These are phyloP conservation scores for Podospora didyma DNA, from an alignment of 495 filamentous ascomycete species.

Conservation along the genomic window DNA sequence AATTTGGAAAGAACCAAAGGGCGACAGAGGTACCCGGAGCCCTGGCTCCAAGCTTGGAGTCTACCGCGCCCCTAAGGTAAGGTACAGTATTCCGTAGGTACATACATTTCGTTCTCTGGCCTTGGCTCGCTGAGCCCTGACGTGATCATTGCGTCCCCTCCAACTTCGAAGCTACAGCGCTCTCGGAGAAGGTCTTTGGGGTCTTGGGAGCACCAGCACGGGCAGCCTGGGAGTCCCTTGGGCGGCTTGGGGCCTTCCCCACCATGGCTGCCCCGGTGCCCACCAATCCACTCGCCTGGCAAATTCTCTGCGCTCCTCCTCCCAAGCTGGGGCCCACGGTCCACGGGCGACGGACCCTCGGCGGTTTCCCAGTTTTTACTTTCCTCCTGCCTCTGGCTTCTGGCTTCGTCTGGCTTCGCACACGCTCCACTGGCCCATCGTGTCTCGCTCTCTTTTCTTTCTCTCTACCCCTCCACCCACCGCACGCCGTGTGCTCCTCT, in stretches of 20 bases:
- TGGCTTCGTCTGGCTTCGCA: no score
- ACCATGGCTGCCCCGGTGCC: no score
- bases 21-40: no score
- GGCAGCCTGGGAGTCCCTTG: no score
- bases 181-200: no score
- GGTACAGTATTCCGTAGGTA: no score
- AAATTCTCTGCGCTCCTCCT: constrained; percentile 21
- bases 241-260: constrained; percentile 28
- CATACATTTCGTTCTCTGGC: no score
- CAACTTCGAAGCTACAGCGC: no score
- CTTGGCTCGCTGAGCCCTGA: constrained; percentile 8
- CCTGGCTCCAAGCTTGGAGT: background rate
- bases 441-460: constrained; percentile 14
- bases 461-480: constrained; percentile 2
- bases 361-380: constrained; percentile 24
- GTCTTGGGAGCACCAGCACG: no score
- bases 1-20: background rate
- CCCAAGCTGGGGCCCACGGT: background rate
- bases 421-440: constrained; percentile 17
- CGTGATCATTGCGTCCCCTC: constrained; percentile 14
- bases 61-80: background rate
- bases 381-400: constrained; percentile 18
- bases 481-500: constrained; percentile 7
- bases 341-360: constrained; percentile 3
- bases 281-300: constrained; percentile 16